Evolutionary conservation across 176 grass and related monocot genomes (phyloP), one percentile per base, ranked within the genome.

Genomic region (Urochloa ruziziensis): DNA sequence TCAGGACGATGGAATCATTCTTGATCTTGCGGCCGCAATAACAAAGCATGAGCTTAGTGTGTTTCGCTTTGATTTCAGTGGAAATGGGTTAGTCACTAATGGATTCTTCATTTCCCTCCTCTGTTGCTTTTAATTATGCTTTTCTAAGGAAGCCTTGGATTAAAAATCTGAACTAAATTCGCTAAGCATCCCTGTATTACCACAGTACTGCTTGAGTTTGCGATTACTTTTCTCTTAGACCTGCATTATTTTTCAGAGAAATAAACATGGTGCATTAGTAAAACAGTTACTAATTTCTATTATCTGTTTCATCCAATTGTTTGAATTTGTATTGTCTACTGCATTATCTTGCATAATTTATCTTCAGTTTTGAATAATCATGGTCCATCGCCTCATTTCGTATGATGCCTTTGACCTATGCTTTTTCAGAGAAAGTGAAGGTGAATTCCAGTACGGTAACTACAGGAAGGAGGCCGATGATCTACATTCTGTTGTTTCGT

Each of bases 61-160:
- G 13, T 95, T 95, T 30, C 90, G 84, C 66, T 98, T 98, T 70
- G 89, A 98, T 91, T 98, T 98, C 83, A 80, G 92, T 82, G 95
- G 95, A 91, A 98, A 98, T 82, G 95, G 95, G 95, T 95, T 88
- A 25, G 81, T 88, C 70, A 28, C 21, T 40, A 18, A 23, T 85
- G 52, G 49, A 84, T 37, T 66, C 2, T 59, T 70, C 10, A 25
- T 71, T 48, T 29, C 16, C n/a, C 4, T 39, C 4, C 15, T 35
- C 23, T 5, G 46, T 71, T 36, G 15, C 32, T 23, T 48, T 4
- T 19, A 58, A 18, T 34, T 47, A 61, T 51, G 2, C 67, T 23
- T 54, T 34, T 88, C 40, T 60, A 51, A 32, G 37, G 49, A 10
- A 23, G 32, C 29, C 2, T 34, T 71, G 44, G 10, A 2, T 34